Evolutionary conservation across 306 rosid species (phyloP), one percentile per base, ranked within the genome.

Genomic region (Elaeagnus macrophylla): DNA sequence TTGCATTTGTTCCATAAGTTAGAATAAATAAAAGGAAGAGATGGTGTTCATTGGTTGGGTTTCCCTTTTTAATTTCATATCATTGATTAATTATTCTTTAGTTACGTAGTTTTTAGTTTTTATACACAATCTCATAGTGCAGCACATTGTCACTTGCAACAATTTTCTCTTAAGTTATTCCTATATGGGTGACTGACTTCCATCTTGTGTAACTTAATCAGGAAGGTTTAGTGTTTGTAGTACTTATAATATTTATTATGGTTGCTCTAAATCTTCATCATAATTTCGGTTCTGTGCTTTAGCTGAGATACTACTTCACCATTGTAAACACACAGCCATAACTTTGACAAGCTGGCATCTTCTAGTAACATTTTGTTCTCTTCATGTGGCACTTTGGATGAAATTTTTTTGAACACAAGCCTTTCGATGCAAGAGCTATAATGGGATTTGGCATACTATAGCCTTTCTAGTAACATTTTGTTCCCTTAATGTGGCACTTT

Each of bases 311-410:
- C 20, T 67, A 39, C 59, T 12, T 52, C 47, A 47, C 43, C 48
- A 15, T 40, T 54, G 56, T 18, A 47, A 62, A 42, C n/a, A 39
- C 49, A 61, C 91, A 90, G 95, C 97, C 66, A 90, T 94, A 38
- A 86, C 97, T 51, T 80, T 90, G 91, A 90, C 97, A 57, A 90
- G 95, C 75, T 90, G 97, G 97, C 97, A 90, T 86, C 89, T 90
- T 63, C 94, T 90, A 55, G 97, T 90, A 62, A 90, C 97, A 46
- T 90, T 90, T 75, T 90, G 94, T 67, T 90, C 97, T 36, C 97
- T 90, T 78, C 95, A 90, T 16, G 75, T 80, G 69, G 97, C 97
- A 14, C 73, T 86, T 39, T 79, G 70, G 79, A 76, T 90, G 97
- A 83, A 81, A 74, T n/a, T 64, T 83, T 66, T 90, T 90, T 69